Evolutionary conservation across 2,329 filamentous ascomycete genomes (phyloP).

Genomic region (Calonectria pauciramosa): DNA sequence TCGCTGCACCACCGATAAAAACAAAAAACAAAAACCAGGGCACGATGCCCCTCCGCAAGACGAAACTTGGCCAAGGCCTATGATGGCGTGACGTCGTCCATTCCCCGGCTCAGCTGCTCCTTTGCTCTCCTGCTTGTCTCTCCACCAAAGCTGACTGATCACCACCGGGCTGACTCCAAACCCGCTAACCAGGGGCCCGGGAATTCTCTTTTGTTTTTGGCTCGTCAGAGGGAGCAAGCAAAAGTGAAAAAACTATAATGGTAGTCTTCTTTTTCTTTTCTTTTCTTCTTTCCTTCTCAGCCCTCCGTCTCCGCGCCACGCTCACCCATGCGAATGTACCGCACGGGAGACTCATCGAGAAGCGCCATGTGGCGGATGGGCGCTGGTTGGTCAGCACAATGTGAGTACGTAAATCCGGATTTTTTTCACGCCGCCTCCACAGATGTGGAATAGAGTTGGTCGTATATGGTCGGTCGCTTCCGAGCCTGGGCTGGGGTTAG

Average conservation of each 20-base stretch:
- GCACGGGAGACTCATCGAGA: background rate
- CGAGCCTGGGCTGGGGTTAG: conserved; percentile 1
- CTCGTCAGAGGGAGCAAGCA: background rate
- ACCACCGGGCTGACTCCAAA: background rate
- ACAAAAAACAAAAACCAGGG: background rate
- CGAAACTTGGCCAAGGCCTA: background rate
- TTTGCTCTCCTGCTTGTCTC: conserved; percentile 2
- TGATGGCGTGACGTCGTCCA: background rate
- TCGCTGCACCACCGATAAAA: background rate
- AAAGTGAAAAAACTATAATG: background rate
- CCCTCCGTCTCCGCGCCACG: background rate
- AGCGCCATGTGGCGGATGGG: conserved; percentile 15
- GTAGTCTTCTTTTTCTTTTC: background rate
- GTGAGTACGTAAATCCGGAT: background rate
- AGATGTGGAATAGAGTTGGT: conserved; percentile 21
- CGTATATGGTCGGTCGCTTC: background rate
- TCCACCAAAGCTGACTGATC: background rate
- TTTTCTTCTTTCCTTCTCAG: background rate
- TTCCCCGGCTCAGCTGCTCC: background rate
- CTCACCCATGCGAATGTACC: background rate
- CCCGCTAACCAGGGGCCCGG: conserved; percentile 3
- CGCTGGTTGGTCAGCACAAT: background rate
- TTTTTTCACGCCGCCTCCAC: background rate
- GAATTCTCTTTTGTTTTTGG: background rate
- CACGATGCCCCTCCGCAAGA: background rate